Evolutionary conservation across 2,329 filamentous ascomycete genomes (phyloP).

Genomic region (Fonsecaea nubica): DNA sequence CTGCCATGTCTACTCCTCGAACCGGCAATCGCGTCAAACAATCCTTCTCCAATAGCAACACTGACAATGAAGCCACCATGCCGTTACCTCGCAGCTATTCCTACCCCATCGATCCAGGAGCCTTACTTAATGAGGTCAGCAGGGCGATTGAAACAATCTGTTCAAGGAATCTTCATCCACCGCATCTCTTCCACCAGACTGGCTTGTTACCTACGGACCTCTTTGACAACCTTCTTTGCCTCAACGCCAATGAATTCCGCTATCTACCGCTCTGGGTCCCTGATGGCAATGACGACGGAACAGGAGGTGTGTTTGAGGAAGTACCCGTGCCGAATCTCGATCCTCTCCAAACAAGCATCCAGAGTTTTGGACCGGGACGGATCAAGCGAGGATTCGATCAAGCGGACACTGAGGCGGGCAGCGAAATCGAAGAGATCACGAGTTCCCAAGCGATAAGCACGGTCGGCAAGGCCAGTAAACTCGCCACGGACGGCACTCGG

Average conservation of each 20-base stretch:
- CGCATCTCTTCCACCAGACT: slow-evolving; percentile 32
- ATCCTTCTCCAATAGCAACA: slow-evolving; percentile 15
- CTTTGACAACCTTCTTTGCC: slow-evolving; percentile 56
- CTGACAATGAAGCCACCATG: background rate
- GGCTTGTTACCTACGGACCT: slow-evolving; percentile 27
- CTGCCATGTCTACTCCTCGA: background rate
- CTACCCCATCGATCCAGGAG: slow-evolving; percentile 14
- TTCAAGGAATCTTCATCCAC: slow-evolving; percentile 25
- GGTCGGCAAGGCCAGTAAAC: slow-evolving; percentile 46
- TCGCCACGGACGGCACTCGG: slow-evolving; percentile 46
- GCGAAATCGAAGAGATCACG: slow-evolving; percentile 42
- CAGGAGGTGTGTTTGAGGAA: slow-evolving; percentile 57
- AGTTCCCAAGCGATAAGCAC: slow-evolving; percentile 45
- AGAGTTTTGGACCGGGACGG: slow-evolving; percentile 23
- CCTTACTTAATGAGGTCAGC: slow-evolving; percentile 20
- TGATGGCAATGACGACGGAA: slow-evolving; percentile 61
- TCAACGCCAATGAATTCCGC: slow-evolving; percentile 64
- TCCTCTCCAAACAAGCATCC: slow-evolving; percentile 12
- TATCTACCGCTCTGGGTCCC: slow-evolving; percentile 72
- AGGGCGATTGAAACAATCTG: slow-evolving; percentile 20
- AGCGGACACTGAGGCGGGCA: slow-evolving; percentile 29
- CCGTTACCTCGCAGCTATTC: background rate
- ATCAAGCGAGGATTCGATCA: slow-evolving; percentile 48
- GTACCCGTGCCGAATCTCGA: slow-evolving; percentile 46
- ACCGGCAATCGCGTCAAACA: slow-evolving; percentile 5